Percentiles rank a stretch among this genome's conserved stretches.
Conservation (phyloP, 179 eudicot species). For the Beta macrorhiza region DNA sequence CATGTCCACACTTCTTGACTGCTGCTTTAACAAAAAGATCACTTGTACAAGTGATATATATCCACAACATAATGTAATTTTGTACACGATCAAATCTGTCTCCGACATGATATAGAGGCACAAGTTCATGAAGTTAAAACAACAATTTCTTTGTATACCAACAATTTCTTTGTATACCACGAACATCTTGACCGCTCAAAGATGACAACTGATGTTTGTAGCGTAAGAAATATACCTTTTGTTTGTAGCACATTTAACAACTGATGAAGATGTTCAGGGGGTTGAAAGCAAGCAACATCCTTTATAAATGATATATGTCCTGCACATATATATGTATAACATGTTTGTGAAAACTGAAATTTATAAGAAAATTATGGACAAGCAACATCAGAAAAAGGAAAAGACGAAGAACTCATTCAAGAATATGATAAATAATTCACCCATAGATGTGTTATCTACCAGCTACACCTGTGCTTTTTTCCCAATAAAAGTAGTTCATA, state of each 20-base stretch:
- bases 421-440: background rate
- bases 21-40: background rate
- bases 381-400: background rate
- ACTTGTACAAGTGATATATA: background rate
- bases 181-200: background rate
- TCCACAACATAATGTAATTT: background rate
- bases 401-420: background rate
- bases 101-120: background rate
- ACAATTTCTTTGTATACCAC: background rate
- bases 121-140: background rate
- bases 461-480: background rate
- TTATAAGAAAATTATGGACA: background rate
- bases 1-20: background rate
- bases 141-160: too few relatives aligned
- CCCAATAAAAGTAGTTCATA: background rate
- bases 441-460: background rate
- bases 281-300: slow-evolving; percentile 71
- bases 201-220: too few relatives aligned
- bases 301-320: slow-evolving; percentile 77
- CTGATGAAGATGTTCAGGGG: slow-evolving; percentile 79
- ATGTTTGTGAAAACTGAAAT: too few relatives aligned
- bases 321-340: slow-evolving; percentile 28
- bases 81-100: background rate
- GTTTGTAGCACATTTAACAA: slow-evolving; percentile 74
- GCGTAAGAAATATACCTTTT: slow-evolving; percentile 49